phyloP scores from a whole-genome alignment of 2,329 filamentous ascomycete genomes.

The Akanthomyces dipterigenus region DNA sequence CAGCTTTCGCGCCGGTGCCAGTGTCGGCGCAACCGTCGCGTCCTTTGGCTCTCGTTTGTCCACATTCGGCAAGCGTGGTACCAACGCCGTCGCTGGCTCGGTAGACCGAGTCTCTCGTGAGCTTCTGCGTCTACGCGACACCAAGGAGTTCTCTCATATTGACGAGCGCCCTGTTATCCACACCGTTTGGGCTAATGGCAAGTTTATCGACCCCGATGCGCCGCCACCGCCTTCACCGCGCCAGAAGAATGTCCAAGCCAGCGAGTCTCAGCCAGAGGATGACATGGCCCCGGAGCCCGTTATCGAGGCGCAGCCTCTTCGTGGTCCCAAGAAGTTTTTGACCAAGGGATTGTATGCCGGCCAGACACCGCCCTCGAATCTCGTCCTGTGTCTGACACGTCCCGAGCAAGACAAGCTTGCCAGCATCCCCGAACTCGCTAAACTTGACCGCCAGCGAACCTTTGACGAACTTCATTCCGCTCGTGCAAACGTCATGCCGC shows the following conservation, averaged over 20 bases:
- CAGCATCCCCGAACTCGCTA: constrained; percentile 37
- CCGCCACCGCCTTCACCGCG: constrained; percentile 29
- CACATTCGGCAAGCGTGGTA: constrained; percentile 53
- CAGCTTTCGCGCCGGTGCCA: constrained; percentile 30
- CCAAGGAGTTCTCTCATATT: constrained; percentile 54
- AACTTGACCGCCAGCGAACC: too few relatives aligned
- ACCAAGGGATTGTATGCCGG: constrained; percentile 81
- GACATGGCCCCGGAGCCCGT: constrained; percentile 32
- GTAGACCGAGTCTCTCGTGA: constrained; percentile 48
- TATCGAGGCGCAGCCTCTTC: constrained; percentile 32
- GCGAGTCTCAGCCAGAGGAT: constrained; percentile 17
- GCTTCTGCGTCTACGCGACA: constrained; percentile 52
- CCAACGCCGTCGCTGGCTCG: constrained; percentile 45
- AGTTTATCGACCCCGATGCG: constrained; percentile 45
- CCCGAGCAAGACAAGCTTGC: constrained; percentile 46
- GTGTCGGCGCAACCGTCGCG: constrained; percentile 35
- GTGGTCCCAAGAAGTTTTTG: constrained; percentile 67
- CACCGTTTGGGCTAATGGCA: constrained; percentile 60
- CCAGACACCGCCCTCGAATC: constrained; percentile 53
- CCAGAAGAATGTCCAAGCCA: constrained; percentile 28
- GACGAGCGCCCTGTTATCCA: constrained; percentile 51
- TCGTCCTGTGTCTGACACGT: constrained; percentile 40
- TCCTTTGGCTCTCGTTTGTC: constrained; percentile 42
- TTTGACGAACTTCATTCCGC: constrained; percentile 22
- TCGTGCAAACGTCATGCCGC: constrained; percentile 55